A percentile compares a stretch with the other conserved stretches of the same genome.
These are phyloP conservation scores for Cryptococcus deneoformans DNA, from an alignment of 1,284 basidiomycete genomes.

Conservation along the genomic window DNA sequence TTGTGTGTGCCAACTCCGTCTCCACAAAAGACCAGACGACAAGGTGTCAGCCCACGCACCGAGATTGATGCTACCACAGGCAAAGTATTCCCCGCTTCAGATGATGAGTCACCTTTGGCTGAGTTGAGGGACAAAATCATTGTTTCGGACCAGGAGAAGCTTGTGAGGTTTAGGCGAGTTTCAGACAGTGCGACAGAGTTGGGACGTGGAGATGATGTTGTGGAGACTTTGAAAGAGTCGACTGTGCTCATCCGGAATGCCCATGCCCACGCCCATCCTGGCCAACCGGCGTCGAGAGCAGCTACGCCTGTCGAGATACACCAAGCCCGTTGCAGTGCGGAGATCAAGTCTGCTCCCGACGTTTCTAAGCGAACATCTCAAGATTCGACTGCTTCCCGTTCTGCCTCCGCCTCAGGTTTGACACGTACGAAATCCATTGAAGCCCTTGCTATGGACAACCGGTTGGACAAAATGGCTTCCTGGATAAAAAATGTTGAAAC, in stretches of 20 bases:
- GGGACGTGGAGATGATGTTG: slow-evolving; percentile 5
- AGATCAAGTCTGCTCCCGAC: neutral
- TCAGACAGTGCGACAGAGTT: slow-evolving; percentile 4
- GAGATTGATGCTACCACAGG: slow-evolving; percentile 9
- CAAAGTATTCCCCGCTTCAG: slow-evolving; percentile 18
- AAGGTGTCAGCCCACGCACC: slow-evolving; percentile 5
- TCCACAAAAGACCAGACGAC: slow-evolving; percentile 13
- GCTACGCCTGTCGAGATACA: neutral
- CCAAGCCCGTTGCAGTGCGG: neutral
- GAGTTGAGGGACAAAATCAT: slow-evolving; percentile 28
- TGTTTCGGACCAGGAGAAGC: slow-evolving; percentile 20
- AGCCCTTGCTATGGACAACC: slow-evolving; percentile 27
- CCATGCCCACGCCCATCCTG: neutral
- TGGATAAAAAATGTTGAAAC: slow-evolving; percentile 47
- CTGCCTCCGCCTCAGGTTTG: neutral
- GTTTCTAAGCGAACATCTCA: neutral
- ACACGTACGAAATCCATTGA: slow-evolving; percentile 16
- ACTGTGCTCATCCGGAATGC: neutral
- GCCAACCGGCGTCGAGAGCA: neutral
- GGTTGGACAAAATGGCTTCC: slow-evolving; percentile 40
- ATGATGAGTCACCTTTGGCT: slow-evolving; percentile 19
- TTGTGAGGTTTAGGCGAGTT: slow-evolving; percentile 22
- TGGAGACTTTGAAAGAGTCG: slow-evolving; percentile 7
- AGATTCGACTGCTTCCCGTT: neutral
- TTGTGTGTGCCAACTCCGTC: slow-evolving; percentile 13